Evolutionary conservation across 768 basidiomycete species (phyloP).

Genomic region (Leccinum subtestaceum): DNA sequence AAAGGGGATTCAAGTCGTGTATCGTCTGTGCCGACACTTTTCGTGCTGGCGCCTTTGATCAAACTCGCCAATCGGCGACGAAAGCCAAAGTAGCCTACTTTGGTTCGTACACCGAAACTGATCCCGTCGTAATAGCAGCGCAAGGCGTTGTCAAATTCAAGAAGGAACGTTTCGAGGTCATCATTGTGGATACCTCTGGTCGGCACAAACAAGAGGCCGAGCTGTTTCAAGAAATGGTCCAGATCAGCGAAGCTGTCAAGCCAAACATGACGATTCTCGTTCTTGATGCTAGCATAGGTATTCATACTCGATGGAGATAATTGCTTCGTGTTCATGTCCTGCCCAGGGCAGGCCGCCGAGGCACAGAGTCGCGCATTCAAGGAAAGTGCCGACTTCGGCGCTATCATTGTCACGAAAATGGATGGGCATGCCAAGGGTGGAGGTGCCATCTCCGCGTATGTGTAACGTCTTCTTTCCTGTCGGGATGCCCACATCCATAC

Average conservation of each 20-base stretch:
- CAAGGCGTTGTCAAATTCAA: slow-evolving; percentile 97
- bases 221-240: slow-evolving; percentile 96
- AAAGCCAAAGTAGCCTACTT: slow-evolving; percentile 99
- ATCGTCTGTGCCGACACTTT: slow-evolving; percentile 99
- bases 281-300: slow-evolving; percentile 95
- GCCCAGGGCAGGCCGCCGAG: slow-evolving; percentile 91
- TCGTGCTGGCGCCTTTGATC: slow-evolving; percentile 98
- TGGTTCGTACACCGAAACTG: slow-evolving; percentile 98
- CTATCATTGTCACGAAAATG: slow-evolving; percentile 99
- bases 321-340: not conserved
- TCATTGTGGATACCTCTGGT: slow-evolving; percentile 98
- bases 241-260: slow-evolving; percentile 89
- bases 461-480: slow-evolving; percentile 10
- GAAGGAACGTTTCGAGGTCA: slow-evolving; percentile 97
- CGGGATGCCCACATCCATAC: slow-evolving; percentile 7
- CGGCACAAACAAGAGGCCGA: slow-evolving; percentile 97
- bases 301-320: not conserved
- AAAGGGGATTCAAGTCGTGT: slow-evolving; percentile 92
- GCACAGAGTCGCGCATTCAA: slow-evolving; percentile 96
- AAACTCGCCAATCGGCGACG: slow-evolving; percentile 97
- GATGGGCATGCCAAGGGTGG: slow-evolving; percentile 99
- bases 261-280: slow-evolving; percentile 96
- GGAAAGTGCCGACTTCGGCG: slow-evolving; percentile 95
- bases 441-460: slow-evolving; percentile 98
- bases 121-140: slow-evolving; percentile 91